A percentile compares a stretch with the other conserved stretches of the same genome.
Evolutionary conservation across 2,329 filamentous ascomycete genomes (phyloP).

Genomic region (Beauveria scarabaeidicola): DNA sequence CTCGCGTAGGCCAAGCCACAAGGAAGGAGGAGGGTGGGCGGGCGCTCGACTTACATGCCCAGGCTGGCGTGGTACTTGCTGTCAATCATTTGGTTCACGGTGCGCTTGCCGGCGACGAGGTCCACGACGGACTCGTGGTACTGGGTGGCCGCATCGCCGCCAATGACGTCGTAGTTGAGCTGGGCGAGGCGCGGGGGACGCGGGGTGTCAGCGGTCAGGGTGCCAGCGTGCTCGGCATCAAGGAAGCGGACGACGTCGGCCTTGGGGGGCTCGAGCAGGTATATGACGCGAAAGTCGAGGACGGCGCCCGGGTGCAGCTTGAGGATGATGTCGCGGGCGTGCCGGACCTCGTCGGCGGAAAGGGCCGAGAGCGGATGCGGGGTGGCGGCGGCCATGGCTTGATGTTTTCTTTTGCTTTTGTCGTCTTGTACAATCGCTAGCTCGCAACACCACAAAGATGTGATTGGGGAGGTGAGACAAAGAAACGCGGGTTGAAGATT

Average conservation of each 20-base stretch:
- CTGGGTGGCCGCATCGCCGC: constrained; percentile 15
- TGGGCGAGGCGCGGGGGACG: constrained; percentile 31
- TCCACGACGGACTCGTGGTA: constrained; percentile 30
- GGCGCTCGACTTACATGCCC: constrained; percentile 19
- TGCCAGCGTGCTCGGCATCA: constrained; percentile 31
- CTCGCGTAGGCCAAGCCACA: background rate
- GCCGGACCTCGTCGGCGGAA: constrained; percentile 21
- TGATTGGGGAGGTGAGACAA: too few species aligned
- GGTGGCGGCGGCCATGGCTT: background rate
- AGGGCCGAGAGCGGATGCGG: constrained; percentile 27
- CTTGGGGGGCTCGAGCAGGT: constrained; percentile 43
- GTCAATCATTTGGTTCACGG: constrained; percentile 21
- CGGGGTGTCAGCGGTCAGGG: constrained; percentile 19
- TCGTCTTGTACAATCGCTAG: too few species aligned
- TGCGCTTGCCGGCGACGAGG: constrained; percentile 18
- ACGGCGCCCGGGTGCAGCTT: constrained; percentile 20
- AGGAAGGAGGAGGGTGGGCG: background rate
- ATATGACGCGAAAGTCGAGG: constrained; percentile 41
- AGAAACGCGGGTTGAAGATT: too few species aligned
- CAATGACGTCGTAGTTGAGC: constrained; percentile 31
- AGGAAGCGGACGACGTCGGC: constrained; percentile 36
- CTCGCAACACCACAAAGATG: too few species aligned
- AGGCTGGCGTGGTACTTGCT: constrained; percentile 23
- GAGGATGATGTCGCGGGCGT: constrained; percentile 27
- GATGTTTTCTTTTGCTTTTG: background rate